Conservation (phyloP, 495 filamentous ascomycete species). For the Extremus antarcticus region DNA sequence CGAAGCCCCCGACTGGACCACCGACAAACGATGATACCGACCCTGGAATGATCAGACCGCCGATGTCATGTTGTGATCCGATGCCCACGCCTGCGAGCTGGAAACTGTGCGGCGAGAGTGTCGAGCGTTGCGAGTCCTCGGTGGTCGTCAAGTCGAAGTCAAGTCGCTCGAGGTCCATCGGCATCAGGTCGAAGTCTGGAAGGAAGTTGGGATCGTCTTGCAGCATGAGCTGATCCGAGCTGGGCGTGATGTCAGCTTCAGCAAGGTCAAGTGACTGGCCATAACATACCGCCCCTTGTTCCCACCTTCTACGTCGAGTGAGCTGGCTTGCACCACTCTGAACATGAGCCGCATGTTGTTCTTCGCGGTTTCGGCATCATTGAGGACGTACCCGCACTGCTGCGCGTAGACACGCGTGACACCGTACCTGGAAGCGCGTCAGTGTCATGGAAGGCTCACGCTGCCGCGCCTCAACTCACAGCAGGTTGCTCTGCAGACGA, state of each 20-base stretch:
- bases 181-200: constrained; percentile 51
- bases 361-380: constrained; percentile 68
- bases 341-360: constrained; percentile 58
- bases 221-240: constrained; percentile 68
- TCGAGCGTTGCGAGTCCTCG: constrained; percentile 28
- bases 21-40: constrained; percentile 17
- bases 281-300: constrained; percentile 50
- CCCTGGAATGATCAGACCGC: constrained; percentile 23
- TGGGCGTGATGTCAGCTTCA: constrained; percentile 28
- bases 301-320: constrained; percentile 60
- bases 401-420: constrained; percentile 74
- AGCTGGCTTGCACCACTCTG: constrained; percentile 41
- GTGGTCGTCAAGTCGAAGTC: constrained; percentile 25
- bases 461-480: constrained; percentile 39
- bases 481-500: constrained; percentile 79
- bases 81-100: constrained; percentile 25
- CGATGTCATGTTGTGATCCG: constrained; percentile 25
- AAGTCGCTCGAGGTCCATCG: constrained; percentile 46
- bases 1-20: constrained; percentile 20
- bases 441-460: not conserved
- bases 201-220: constrained; percentile 81
- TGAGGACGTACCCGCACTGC: constrained; percentile 75
- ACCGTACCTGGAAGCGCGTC: constrained; percentile 51
- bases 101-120: constrained; percentile 27
- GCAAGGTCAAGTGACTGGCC: not conserved